A percentile compares a stretch with the other conserved stretches of the same genome.
Evolutionary conservation across 495 filamentous ascomycete species (phyloP).

Genomic region (Jackrogersella multiformis): DNA sequence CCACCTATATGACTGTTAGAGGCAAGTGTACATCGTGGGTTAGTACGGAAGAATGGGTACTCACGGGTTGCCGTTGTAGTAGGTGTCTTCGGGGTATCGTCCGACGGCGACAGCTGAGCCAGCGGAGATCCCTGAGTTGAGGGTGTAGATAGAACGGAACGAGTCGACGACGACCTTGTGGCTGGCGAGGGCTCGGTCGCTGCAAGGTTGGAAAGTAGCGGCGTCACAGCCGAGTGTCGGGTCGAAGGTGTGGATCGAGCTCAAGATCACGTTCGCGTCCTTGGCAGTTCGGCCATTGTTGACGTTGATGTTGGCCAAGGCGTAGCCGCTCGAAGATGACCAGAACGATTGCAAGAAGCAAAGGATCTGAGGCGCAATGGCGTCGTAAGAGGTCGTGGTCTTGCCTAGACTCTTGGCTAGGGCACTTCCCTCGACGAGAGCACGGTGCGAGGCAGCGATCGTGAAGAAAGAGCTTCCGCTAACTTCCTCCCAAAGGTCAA

Average conservation of each 20-base stretch:
- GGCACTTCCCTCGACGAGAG: constrained; percentile 70
- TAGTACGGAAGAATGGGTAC: not conserved
- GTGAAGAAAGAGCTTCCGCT: constrained; percentile 69
- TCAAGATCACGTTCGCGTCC: constrained; percentile 70
- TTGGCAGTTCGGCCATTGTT: constrained; percentile 63
- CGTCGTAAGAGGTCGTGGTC: constrained; percentile 58
- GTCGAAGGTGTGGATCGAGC: constrained; percentile 72
- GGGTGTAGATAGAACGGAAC: constrained; percentile 67
- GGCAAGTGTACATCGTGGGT: not conserved
- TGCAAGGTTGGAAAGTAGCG: constrained; percentile 71
- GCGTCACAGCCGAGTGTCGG: constrained; percentile 65
- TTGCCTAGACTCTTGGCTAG: constrained; percentile 60
- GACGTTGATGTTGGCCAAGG: constrained; percentile 64
- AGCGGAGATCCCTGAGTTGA: constrained; percentile 62
- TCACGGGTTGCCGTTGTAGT: constrained; percentile 69
- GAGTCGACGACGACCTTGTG: constrained; percentile 71
- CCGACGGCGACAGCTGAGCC: constrained; percentile 70
- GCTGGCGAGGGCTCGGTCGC: constrained; percentile 68
- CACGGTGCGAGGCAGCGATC: constrained; percentile 52
- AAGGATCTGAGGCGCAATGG: constrained; percentile 66
- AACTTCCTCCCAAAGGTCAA: constrained; percentile 79
- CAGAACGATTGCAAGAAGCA: constrained; percentile 74
- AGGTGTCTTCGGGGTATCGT: constrained; percentile 73
- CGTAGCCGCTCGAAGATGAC: constrained; percentile 61
- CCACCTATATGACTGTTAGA: constrained; percentile 52